Evolutionary conservation across 305 asterid genomes (phyloP).

Genomic region (Salvia sclarea): DNA sequence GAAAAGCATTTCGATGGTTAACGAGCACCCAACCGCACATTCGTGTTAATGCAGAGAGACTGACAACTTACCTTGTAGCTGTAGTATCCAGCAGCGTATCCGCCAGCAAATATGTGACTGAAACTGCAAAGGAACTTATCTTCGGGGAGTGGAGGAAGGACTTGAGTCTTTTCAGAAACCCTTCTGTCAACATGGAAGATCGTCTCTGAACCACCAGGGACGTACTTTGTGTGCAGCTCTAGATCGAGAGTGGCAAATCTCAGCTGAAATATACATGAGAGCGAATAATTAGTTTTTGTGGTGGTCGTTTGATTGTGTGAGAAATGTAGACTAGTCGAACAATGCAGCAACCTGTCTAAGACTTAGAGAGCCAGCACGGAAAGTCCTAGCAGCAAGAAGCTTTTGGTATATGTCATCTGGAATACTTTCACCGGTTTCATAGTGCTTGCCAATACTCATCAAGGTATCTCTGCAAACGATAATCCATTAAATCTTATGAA

Average conservation of each 20-base stretch:
- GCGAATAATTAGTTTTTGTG: slow-evolving; percentile 14
- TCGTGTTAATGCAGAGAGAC: background rate
- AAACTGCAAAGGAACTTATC: slow-evolving; percentile 91
- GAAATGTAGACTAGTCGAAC: background rate
- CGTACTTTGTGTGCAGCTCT: slow-evolving; percentile 76
- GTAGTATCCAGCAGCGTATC: slow-evolving; percentile 98
- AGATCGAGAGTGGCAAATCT: slow-evolving; percentile 85
- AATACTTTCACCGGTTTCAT: slow-evolving; percentile 89
- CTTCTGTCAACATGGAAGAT: slow-evolving; percentile 80
- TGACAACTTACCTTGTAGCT: slow-evolving; percentile 80
- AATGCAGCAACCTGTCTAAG: slow-evolving; percentile 82
- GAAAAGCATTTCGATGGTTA: slow-evolving; percentile 1
- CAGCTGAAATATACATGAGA: slow-evolving; percentile 57
- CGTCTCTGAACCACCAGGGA: slow-evolving; percentile 89
- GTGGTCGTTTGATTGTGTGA: background rate
- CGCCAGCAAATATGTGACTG: slow-evolving; percentile 96
- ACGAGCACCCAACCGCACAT: background rate
- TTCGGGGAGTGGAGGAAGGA: slow-evolving; percentile 90
- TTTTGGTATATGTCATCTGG: slow-evolving; percentile 88
- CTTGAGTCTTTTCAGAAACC: slow-evolving; percentile 74
- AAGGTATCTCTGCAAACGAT: slow-evolving; percentile 76
- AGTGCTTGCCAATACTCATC: slow-evolving; percentile 97
- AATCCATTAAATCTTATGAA: slow-evolving; percentile 11
- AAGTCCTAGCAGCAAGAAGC: slow-evolving; percentile 99
- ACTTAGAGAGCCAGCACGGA: slow-evolving; percentile 90